Percentiles rank a stretch among this genome's conserved stretches.
Conservation (phyloP, 164 flowering plant genomes). For the Dillenia turbinata region DNA sequence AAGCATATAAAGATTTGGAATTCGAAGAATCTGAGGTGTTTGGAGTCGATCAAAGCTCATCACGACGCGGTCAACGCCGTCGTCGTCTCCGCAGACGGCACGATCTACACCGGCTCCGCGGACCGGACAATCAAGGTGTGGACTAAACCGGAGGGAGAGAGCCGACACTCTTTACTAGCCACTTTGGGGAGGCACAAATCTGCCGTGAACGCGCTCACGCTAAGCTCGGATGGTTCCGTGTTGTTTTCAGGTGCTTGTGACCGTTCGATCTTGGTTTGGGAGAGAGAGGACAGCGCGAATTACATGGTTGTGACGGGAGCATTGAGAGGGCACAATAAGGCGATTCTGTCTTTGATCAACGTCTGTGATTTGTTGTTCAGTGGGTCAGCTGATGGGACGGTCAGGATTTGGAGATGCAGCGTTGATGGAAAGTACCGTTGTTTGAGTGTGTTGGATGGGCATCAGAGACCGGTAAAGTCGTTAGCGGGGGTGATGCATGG, state of each 20-base stretch:
- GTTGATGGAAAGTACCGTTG: constrained; percentile 38
- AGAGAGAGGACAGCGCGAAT: constrained; percentile 69
- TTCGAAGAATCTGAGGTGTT: constrained; percentile 41
- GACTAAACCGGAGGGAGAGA: constrained; percentile 35
- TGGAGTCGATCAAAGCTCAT: constrained; percentile 67
- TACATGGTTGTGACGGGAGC: constrained; percentile 73
- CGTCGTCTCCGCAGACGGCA: constrained; percentile 51
- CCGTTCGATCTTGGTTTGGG: constrained; percentile 90
- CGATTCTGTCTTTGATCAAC: constrained; percentile 59
- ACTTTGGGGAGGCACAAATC: constrained; percentile 80
- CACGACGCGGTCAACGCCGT: constrained; percentile 85
- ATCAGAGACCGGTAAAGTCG: constrained; percentile 61
- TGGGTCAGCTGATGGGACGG: constrained; percentile 88
- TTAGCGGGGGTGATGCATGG: constrained; percentile 39
- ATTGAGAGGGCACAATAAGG: constrained; percentile 64
- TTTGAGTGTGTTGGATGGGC: constrained; percentile 60
- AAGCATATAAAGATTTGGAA: constrained; percentile 67
- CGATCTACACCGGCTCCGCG: constrained; percentile 76
- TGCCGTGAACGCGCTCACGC: constrained; percentile 73
- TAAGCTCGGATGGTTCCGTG: constrained; percentile 50
- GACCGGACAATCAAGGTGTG: constrained; percentile 62
- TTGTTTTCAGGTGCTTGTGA: constrained; percentile 86
- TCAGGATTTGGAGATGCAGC: constrained; percentile 74
- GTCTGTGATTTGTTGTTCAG: constrained; percentile 57
- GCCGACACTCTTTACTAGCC: constrained; percentile 44